Evolutionary conservation across 345 rosid species (phyloP).

Genomic region (Eucalyptus curtisii): DNA sequence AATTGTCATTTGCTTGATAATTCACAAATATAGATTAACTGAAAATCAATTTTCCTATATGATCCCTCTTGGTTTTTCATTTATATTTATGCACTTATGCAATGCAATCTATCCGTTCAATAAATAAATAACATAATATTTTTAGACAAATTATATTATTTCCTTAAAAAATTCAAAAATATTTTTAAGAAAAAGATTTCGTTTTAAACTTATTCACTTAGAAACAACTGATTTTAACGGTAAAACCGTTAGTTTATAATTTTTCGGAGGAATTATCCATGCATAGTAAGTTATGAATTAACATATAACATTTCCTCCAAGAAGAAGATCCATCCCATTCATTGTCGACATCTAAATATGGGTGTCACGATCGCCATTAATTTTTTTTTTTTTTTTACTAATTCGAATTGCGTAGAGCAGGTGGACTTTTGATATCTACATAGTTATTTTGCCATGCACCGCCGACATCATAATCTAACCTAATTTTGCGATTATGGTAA

Average conservation of each 20-base stretch:
- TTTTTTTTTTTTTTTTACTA: neutral
- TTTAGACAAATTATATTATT: neutral
- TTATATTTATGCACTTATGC: neutral
- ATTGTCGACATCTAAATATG: accelerated
- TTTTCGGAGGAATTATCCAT: accelerated
- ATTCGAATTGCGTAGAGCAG: accelerated
- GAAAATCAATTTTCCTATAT: neutral
- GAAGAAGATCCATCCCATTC: neutral
- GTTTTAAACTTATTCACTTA: neutral
- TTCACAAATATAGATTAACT: neutral
- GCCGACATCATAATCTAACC: accelerated
- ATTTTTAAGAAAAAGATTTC: neutral
- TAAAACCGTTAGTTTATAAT: neutral
- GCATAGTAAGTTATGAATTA: neutral
- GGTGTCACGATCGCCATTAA: neutral
- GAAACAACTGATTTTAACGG: neutral
- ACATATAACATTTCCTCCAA: neutral
- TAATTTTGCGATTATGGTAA: neutral
- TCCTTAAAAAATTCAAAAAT: neutral
- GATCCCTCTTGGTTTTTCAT: neutral
- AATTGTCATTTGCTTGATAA: neutral
- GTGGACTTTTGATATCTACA: neutral
- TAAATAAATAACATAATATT: neutral
- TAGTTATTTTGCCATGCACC: neutral
- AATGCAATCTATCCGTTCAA: neutral